Evolutionary conservation across 192 early-diverging fungal species (phyloP).

Genomic region (Neocallimastix lanati): DNA sequence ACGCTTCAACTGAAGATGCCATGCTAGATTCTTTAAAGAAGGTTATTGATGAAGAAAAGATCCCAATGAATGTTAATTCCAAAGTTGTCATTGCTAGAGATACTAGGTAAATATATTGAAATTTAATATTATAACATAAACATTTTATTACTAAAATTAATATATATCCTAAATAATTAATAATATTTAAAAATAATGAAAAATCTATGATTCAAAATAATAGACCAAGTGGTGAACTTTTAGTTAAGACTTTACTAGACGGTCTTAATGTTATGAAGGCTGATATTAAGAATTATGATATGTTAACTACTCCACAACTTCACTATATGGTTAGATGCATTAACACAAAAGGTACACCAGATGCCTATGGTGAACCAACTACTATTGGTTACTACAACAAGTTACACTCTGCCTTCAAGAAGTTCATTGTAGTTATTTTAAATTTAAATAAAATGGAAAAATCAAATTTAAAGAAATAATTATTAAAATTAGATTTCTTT

Average conservation of each 20-base stretch:
- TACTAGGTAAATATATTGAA: too few species aligned
- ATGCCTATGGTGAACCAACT: conserved; percentile 74
- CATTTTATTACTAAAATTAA: too few species aligned
- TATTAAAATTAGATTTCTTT: too few species aligned
- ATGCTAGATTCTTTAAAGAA: conserved; percentile 37
- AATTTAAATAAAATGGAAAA: too few species aligned
- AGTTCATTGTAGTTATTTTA: conserved; percentile 65
- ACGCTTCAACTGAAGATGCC: conserved; percentile 46
- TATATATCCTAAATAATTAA: too few species aligned
- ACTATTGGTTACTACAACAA: conserved; percentile 86
- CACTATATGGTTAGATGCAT: conserved; percentile 83
- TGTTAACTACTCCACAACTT: conserved; percentile 90
- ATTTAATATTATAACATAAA: too few species aligned
- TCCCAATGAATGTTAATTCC: conserved; percentile 43
- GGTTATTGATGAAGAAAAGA: conserved; percentile 43
- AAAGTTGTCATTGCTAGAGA: conserved; percentile 74
- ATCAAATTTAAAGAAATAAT: too few species aligned
- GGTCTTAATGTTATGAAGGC: conserved; percentile 58
- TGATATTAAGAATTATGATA: conserved; percentile 57
- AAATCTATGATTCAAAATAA: too few species aligned
- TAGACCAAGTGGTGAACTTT: conserved; percentile 67
- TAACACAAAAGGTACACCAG: conserved; percentile 54
- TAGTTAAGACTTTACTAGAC: conserved; percentile 62
- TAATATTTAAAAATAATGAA: too few species aligned
- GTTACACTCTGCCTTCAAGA: conserved; percentile 63